Evolutionary conservation across 2,329 filamentous ascomycete species (phyloP).

Genomic region (Xylaria sp.): DNA sequence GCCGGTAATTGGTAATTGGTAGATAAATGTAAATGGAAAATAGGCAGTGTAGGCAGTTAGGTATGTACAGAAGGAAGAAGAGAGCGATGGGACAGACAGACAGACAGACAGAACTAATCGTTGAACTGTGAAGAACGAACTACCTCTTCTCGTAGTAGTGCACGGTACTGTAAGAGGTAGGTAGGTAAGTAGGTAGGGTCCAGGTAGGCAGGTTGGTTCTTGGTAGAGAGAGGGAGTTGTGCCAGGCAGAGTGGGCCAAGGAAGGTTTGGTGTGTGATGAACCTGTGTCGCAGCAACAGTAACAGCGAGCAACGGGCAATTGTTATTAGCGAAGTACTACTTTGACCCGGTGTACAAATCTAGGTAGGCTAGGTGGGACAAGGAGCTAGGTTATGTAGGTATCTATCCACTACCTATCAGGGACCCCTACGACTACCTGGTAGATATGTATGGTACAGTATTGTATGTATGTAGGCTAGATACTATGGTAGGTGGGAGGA

Average conservation of each 20-base stretch:
- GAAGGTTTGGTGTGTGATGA: conserved; percentile 24
- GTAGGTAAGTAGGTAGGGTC: conserved; percentile 21
- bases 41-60: conserved; percentile 11
- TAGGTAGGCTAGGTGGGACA: conserved; percentile 8
- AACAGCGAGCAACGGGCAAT: conserved; percentile 26
- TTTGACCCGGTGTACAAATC: conserved; percentile 17
- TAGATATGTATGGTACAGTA: background rate
- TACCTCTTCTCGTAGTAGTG: conserved; percentile 9
- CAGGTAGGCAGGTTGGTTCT: background rate
- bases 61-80: conserved; percentile 28
- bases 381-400: background rate
- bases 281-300: conserved; percentile 29
- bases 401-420: background rate
- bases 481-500: background rate
- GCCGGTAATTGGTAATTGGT: conserved; percentile 9
- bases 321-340: conserved; percentile 34
- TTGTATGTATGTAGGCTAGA: background rate
- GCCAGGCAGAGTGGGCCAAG: conserved; percentile 20
- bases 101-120: background rate
- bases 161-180: background rate
- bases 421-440: background rate
- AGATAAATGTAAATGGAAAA: conserved; percentile 1
- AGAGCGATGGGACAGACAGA: conserved; percentile 25
- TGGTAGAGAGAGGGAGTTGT: background rate
- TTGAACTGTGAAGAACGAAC: conserved; percentile 24